phyloP scores from a whole-genome alignment of 2,329 filamentous ascomycete genomes.

The Chalara sp. region DNA sequence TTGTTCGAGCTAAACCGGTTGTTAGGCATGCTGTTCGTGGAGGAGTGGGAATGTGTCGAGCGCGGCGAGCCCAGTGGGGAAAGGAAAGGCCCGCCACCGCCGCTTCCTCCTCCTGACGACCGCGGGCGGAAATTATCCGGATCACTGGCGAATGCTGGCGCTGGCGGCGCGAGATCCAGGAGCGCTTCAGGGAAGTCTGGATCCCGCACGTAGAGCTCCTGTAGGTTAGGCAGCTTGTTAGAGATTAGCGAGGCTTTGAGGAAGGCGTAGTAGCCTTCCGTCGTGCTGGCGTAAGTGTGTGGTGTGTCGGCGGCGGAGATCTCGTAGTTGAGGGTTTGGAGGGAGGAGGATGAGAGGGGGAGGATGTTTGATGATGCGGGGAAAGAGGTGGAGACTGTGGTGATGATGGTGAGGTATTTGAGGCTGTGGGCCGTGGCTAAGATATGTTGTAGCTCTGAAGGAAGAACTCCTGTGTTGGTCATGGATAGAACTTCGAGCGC shows the following conservation, averaged over 20 bases:
- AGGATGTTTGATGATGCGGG: constrained; percentile 47
- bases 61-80: constrained; percentile 12
- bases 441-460: constrained; percentile 35
- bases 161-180: constrained; percentile 59
- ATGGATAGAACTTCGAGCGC: constrained; percentile 62
- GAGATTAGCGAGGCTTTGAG: constrained; percentile 75
- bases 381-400: constrained; percentile 49
- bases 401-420: constrained; percentile 43
- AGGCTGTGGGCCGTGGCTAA: constrained; percentile 35
- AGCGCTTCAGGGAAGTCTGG: constrained; percentile 75
- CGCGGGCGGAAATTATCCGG: constrained; percentile 21
- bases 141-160: constrained; percentile 40
- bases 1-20: constrained; percentile 28
- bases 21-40: constrained; percentile 4
- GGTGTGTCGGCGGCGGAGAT: constrained; percentile 56
- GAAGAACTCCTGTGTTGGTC: constrained; percentile 61
- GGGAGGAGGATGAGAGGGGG: constrained; percentile 59
- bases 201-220: constrained; percentile 79
- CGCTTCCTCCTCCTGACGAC: constrained; percentile 4
- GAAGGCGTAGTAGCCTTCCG: constrained; percentile 72
- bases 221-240: constrained; percentile 66
- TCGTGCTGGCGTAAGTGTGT: constrained; percentile 49
- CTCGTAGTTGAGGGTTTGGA: constrained; percentile 75
- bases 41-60: constrained; percentile 18
- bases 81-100: background rate